Conservation (phyloP, 176 grass and related monocot genomes). For the Oryza longistaminata region DNA sequence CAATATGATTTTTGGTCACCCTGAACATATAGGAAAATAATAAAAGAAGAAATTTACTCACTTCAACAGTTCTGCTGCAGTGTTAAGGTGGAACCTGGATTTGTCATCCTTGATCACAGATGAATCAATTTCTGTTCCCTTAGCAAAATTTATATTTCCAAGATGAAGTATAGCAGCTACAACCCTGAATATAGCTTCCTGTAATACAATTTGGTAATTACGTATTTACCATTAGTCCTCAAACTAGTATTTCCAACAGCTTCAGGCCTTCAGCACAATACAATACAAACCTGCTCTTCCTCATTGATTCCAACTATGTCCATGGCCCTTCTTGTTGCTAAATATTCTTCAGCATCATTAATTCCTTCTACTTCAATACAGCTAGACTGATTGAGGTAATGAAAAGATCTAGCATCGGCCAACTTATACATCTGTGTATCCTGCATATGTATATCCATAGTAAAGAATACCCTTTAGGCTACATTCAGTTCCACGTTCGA, state of each 20-base stretch:
- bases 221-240: slow-evolving; percentile 15
- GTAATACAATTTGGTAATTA: slow-evolving; percentile 37
- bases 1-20: slow-evolving; percentile 13
- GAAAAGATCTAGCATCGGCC: slow-evolving; percentile 69
- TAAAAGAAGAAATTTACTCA: slow-evolving; percentile 49
- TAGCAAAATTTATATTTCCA: slow-evolving; percentile 96
- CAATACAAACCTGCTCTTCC: slow-evolving; percentile 73
- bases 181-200: slow-evolving; percentile 98
- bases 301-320: slow-evolving; percentile 99
- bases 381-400: slow-evolving; percentile 95
- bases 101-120: slow-evolving; percentile 92
- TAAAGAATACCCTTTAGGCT: slow-evolving; percentile 22
- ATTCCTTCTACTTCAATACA: slow-evolving; percentile 94
- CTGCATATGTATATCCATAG: slow-evolving; percentile 43
- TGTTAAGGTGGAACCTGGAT: slow-evolving; percentile 91
- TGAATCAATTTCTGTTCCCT: slow-evolving; percentile 94
- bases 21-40: slow-evolving; percentile 33
- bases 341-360: slow-evolving; percentile 95
- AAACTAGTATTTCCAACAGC: slow-evolving; percentile 35
- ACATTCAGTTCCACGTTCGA: background rate
- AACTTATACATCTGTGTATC: slow-evolving; percentile 79
- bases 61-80: slow-evolving; percentile 80
- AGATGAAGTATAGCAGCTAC: slow-evolving; percentile 98
- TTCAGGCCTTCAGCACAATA: slow-evolving; percentile 29
- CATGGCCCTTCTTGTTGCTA: slow-evolving; percentile 99